These are phyloP conservation scores for Suillus plorans DNA, from an alignment of 768 basidiomycete genomes.

Conservation along the genomic window DNA sequence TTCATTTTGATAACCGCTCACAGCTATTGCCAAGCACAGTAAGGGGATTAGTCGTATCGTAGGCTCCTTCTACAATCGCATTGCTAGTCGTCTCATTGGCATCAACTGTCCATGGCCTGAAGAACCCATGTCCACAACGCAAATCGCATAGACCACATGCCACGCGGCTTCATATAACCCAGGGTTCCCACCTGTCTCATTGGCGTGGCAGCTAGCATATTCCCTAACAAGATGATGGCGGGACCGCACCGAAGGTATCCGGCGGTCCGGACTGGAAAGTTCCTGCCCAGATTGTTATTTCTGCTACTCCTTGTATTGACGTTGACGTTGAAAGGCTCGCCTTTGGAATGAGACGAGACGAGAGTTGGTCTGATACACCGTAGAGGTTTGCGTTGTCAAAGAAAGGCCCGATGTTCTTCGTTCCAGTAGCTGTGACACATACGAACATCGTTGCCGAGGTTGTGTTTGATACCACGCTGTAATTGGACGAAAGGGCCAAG, in stretches of 20 bases:
- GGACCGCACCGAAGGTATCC: neutral
- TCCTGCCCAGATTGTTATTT: constrained; percentile 24
- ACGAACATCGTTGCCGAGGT: constrained; percentile 17
- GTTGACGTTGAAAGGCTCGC: constrained; percentile 15
- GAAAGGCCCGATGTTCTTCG: constrained; percentile 11
- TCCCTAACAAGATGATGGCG: constrained; percentile 12
- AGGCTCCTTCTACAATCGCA: constrained; percentile 5
- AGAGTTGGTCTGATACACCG: constrained; percentile 15
- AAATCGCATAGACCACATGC: constrained; percentile 13
- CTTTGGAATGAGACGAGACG: constrained; percentile 21
- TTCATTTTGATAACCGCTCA: constrained; percentile 25
- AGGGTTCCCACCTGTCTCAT: constrained; percentile 21
- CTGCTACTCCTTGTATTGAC: constrained; percentile 15
- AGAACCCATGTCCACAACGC: neutral
- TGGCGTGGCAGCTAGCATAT: constrained; percentile 14
- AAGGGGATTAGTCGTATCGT: constrained; percentile 13
- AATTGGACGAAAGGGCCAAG: constrained; percentile 15
- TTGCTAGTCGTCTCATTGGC: neutral
- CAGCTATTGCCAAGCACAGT: constrained; percentile 14
- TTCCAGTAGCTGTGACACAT: constrained; percentile 11
- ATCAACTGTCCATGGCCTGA: constrained; percentile 18
- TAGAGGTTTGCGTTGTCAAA: constrained; percentile 15
- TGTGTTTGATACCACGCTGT: constrained; percentile 16
- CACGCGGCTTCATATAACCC: constrained; percentile 18
- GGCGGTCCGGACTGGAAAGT: neutral